Percentiles rank a stretch among this genome's conserved stretches.
Evolutionary conservation across 805 yeast species (phyloP).

Genomic region (Candida sakaeoensis): DNA sequence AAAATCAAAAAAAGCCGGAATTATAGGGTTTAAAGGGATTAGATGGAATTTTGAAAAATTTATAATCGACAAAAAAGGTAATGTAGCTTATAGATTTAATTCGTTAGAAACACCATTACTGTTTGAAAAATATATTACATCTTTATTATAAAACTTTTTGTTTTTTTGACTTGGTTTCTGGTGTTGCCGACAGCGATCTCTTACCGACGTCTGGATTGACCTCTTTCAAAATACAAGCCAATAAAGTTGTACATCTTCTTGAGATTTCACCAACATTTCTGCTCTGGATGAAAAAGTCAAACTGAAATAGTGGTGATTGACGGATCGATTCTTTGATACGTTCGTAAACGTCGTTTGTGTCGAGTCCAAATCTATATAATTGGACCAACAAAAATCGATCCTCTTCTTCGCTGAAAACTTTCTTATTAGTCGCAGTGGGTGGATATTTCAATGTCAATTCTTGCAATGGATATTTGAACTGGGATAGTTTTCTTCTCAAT

Average conservation of each 20-base stretch:
- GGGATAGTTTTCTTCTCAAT: constrained; percentile 68
- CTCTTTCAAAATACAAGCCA: constrained; percentile 74
- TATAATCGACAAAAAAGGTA: constrained; percentile 53
- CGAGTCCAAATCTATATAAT: constrained; percentile 76
- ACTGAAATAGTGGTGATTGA: constrained; percentile 71
- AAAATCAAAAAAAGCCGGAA: constrained; percentile 23
- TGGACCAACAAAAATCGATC: constrained; percentile 84
- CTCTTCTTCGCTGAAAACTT: constrained; percentile 78
- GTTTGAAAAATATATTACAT: constrained; percentile 35
- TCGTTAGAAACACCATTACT: constrained; percentile 66
- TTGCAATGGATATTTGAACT: constrained; percentile 72
- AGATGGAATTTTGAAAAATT: constrained; percentile 83
- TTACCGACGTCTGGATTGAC: constrained; percentile 18
- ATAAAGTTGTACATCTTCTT: constrained; percentile 76
- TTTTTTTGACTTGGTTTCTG: constrained; percentile 11
- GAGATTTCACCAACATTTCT: constrained; percentile 74
- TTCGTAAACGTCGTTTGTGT: constrained; percentile 75
- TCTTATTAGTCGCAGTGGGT: constrained; percentile 60
- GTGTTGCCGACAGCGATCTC: constrained; percentile 14
- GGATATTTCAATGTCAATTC: constrained; percentile 72
- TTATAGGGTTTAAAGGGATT: constrained; percentile 42
- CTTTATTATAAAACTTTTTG: constrained; percentile 15
- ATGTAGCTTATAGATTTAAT: constrained; percentile 57
- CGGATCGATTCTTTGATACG: constrained; percentile 70
- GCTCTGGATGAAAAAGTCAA: constrained; percentile 83